Evolutionary conservation across 2,329 filamentous ascomycete genomes (phyloP).

Genomic region (Fusarium burgessii): DNA sequence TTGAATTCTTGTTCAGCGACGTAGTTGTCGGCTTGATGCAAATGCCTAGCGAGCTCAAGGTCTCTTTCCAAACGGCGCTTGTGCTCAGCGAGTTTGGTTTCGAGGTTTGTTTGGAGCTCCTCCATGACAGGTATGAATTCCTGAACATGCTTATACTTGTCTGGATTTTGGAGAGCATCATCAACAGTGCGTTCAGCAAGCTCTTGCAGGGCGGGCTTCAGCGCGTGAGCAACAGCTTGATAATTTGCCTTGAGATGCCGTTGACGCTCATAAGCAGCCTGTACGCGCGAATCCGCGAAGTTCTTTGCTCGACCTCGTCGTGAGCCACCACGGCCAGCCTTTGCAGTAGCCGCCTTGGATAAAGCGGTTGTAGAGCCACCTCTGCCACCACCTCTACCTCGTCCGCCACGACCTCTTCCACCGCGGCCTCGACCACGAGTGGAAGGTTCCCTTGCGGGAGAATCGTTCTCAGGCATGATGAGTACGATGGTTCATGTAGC

Average conservation of each 20-base stretch:
- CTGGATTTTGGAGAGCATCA: slow-evolving; percentile 65
- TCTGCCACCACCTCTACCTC: slow-evolving; percentile 48
- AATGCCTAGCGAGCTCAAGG: slow-evolving; percentile 55
- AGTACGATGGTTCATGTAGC: slow-evolving; percentile 50
- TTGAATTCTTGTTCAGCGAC: slow-evolving; percentile 52
- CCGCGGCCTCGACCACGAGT: slow-evolving; percentile 53
- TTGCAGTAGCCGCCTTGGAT: slow-evolving; percentile 51
- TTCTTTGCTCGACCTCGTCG: slow-evolving; percentile 67
- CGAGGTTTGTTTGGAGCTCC: slow-evolving; percentile 58
- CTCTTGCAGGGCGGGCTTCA: slow-evolving; percentile 75
- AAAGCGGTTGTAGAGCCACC: slow-evolving; percentile 50
- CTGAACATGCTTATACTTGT: slow-evolving; percentile 63
- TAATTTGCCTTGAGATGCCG: slow-evolving; percentile 75
- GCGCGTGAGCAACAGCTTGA: slow-evolving; percentile 69
- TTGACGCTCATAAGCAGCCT: slow-evolving; percentile 72
- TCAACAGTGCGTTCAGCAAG: slow-evolving; percentile 71
- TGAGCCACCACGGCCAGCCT: slow-evolving; percentile 54
- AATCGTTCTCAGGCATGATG: slow-evolving; percentile 55
- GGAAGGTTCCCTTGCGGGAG: slow-evolving; percentile 53
- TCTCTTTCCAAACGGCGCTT: slow-evolving; percentile 52
- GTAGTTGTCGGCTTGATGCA: slow-evolving; percentile 50
- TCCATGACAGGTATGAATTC: slow-evolving; percentile 65
- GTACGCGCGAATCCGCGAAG: slow-evolving; percentile 65
- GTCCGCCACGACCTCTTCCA: slow-evolving; percentile 49
- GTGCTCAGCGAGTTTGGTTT: slow-evolving; percentile 49